Evolutionary conservation across 2,329 filamentous ascomycete genomes (phyloP), one percentile per base, ranked within the genome.

Genomic region (Immersiporthe knoxdaviesiana): DNA sequence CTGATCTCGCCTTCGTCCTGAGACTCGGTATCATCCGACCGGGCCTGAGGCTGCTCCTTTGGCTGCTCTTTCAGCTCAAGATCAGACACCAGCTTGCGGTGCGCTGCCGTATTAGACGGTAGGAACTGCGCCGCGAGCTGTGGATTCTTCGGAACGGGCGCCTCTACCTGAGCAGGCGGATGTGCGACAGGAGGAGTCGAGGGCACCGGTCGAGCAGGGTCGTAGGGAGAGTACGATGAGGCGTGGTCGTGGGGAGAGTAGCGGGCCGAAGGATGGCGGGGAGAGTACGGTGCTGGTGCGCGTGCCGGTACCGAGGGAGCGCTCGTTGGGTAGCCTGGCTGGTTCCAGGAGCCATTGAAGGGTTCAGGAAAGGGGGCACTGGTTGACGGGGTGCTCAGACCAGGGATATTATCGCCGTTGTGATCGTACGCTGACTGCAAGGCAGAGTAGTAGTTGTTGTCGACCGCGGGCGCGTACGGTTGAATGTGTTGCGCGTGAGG

Each of bases 1-100:
- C 88, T 92, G 39, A 96, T 78, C 77, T 97, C 93, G 21, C 91
- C 92, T 74, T 97, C 92, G 75, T 96, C 92, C 35, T 79, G 71
- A 27, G 74, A 74, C 10, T 75, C 73, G 24, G 54, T 35, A 18
- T 71, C 65, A 24, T 58, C 63, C 56, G 16, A 14, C 47, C 60
- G 64, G 47, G 50, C 65, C 35, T 39, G 72, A n/a, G 52, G 18
- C 64, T 62, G 65, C 18, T 63, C 52, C 56, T 67, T 67, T 11
- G 11, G 35, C 14, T 67, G 70, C 8, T n/a, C 21, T 47, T 16
- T 47, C 44, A 47, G 44, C 44, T 47, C 44, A 59, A 30, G 24
- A 35, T 52, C 63, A 21, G 67, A 7, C 39, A 63, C 41, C n/a
- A 60, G 21, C n/a, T 64, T 24, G n/a, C 47, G 59, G 27, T 59